These are phyloP conservation scores for Fusarium goolgardi DNA, from an alignment of 2,329 filamentous ascomycete species.

Conservation along the genomic window DNA sequence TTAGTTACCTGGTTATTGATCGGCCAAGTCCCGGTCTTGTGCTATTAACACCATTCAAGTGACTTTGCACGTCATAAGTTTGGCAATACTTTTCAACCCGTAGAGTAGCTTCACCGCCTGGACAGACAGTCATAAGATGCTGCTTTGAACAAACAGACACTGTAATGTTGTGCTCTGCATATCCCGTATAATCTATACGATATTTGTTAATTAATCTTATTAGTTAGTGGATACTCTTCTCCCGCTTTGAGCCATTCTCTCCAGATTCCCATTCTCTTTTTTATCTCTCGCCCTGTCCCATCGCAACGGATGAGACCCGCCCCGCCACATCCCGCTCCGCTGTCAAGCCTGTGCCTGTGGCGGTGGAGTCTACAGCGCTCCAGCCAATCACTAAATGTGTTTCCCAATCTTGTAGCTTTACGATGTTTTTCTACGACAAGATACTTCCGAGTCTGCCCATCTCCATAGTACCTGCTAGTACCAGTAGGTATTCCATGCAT, in stretches of 20 bases:
- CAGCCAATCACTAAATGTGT: constrained; percentile 26
- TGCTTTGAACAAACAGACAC: not conserved
- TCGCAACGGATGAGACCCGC: constrained; percentile 31
- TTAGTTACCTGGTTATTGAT: not conserved
- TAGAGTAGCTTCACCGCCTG: constrained; percentile 15
- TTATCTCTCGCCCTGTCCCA: constrained; percentile 15
- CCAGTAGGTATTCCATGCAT: not conserved
- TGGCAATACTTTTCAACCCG: not conserved
- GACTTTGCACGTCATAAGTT: constrained; percentile 38
- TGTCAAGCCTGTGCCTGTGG: constrained; percentile 37
- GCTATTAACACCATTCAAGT: constrained; percentile 30
- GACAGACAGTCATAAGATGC: not conserved
- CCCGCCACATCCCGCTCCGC: constrained; percentile 44
- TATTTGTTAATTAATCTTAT: constrained; percentile 22
- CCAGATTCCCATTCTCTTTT: constrained; percentile 15
- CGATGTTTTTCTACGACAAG: constrained; percentile 1
- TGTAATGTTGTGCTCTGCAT: not conserved
- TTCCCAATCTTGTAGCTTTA: constrained; percentile 20
- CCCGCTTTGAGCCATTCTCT: constrained; percentile 16
- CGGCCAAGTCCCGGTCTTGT: constrained; percentile 6
- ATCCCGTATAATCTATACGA: not conserved
- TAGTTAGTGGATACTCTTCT: constrained; percentile 25
- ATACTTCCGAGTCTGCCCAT: constrained; percentile 45
- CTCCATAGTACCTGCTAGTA: not conserved
- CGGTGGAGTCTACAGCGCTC: constrained; percentile 1